phyloP scores from a whole-genome alignment of 768 basidiomycete species.

The Mycena capillaripes region DNA sequence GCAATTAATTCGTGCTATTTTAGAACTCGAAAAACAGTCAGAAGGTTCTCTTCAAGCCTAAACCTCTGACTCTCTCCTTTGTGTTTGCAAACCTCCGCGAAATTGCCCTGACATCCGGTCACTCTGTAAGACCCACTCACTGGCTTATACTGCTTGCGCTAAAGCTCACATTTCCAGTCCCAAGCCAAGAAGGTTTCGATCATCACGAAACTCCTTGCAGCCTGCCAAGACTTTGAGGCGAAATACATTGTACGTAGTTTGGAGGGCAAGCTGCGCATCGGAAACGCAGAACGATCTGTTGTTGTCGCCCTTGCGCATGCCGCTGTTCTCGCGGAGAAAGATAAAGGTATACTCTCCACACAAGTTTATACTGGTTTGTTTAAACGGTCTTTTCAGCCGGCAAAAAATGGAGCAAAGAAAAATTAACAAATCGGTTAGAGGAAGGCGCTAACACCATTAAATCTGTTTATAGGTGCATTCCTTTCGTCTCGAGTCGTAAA shows the following conservation, averaged over 20 bases:
- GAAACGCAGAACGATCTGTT: constrained; percentile 96
- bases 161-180: constrained; percentile 63
- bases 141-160: constrained; percentile 21
- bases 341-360: constrained; percentile 56
- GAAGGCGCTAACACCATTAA: constrained; percentile 85
- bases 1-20: constrained; percentile 7
- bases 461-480: constrained; percentile 87
- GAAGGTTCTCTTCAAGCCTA: constrained; percentile 95
- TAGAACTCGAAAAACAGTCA: constrained; percentile 95
- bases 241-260: constrained; percentile 97
- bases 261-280: constrained; percentile 97
- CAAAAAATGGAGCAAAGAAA: constrained; percentile 83
- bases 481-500: neutral
- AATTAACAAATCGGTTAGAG: constrained; percentile 79
- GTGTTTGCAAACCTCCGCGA: constrained; percentile 94
- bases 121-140: constrained; percentile 66
- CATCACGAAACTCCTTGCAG: constrained; percentile 93
- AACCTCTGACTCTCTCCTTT: constrained; percentile 87
- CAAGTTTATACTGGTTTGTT: constrained; percentile 6
- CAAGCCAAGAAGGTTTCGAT: constrained; percentile 96
- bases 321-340: constrained; percentile 84
- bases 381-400: constrained; percentile 57
- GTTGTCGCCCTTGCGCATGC: constrained; percentile 95
- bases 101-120: constrained; percentile 88
- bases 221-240: constrained; percentile 92